Evolutionary conservation across 805 yeast species (phyloP).

Genomic region (Maudiozyma saulgeensis): DNA sequence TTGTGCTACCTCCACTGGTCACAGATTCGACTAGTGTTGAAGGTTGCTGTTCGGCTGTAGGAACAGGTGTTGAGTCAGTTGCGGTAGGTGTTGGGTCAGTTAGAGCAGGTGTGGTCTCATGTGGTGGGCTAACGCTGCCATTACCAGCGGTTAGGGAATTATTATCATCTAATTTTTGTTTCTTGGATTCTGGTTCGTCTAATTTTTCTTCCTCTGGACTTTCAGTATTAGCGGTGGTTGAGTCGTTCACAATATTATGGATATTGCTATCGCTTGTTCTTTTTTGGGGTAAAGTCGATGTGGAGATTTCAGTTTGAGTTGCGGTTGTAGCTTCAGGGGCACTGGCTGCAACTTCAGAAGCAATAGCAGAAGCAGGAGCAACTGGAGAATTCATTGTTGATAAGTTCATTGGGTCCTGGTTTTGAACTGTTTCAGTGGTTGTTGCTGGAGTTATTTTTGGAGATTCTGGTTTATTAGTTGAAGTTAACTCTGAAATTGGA

Average conservation of each 20-base stretch:
- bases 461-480: background rate
- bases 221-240: constrained; percentile 7
- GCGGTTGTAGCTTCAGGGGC: background rate
- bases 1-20: background rate
- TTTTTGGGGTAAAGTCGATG: constrained; percentile 17
- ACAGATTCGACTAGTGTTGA: background rate
- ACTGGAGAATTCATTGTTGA: background rate
- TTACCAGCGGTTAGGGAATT: background rate
- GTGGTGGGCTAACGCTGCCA: background rate
- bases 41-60: background rate
- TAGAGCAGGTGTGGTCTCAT: background rate
- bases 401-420: background rate
- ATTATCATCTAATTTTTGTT: constrained; percentile 4
- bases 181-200: constrained; percentile 16
- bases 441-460: constrained; percentile 1
- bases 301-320: background rate
- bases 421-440: background rate
- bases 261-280: constrained; percentile 24
- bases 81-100: too few species aligned
- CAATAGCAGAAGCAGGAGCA: background rate
- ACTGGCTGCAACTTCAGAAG: background rate
- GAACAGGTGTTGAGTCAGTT: background rate
- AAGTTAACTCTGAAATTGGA: background rate
- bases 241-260: constrained; percentile 24
- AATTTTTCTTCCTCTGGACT: background rate